phyloP scores from a whole-genome alignment of 306 rosid genomes.

The Alnus rubra region DNA sequence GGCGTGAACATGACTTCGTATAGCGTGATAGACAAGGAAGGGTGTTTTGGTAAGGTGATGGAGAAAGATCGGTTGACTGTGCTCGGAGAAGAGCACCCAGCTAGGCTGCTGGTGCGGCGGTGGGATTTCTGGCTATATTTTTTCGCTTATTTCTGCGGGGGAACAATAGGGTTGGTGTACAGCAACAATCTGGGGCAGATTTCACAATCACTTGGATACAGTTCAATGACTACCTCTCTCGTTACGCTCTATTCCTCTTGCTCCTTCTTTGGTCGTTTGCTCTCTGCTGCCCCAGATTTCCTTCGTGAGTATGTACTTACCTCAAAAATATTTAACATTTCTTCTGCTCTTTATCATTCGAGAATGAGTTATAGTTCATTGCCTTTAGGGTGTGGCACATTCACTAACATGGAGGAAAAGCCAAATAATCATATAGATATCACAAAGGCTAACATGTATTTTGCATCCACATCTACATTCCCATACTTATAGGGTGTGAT shows the following conservation, averaged over 20 bases:
- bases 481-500: too few relatives aligned
- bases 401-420: too few relatives aligned
- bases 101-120: constrained; percentile 38
- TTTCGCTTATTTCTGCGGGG: constrained; percentile 74
- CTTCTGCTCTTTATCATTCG: background rate
- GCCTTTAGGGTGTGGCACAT: too few relatives aligned
- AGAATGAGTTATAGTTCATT: background rate
- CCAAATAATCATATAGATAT: too few relatives aligned
- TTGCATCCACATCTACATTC: too few relatives aligned
- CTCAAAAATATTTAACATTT: too few relatives aligned
- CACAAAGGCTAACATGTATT: too few relatives aligned
- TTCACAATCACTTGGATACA: constrained; percentile 65
- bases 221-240: constrained; percentile 53
- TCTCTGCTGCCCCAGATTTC: constrained; percentile 79
- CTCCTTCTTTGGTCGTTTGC: constrained; percentile 87
- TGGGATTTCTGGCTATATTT: constrained; percentile 85
- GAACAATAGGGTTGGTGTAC: constrained; percentile 78
- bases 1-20: background rate
- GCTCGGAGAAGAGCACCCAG: constrained; percentile 71
- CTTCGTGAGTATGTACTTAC: constrained; percentile 53
- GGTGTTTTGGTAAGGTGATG: constrained; percentile 37
- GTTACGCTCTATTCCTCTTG: constrained; percentile 78
- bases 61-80: constrained; percentile 42
- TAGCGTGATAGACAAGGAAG: constrained; percentile 27
- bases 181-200: constrained; percentile 90